Evolutionary conservation across 306 rosid genomes (phyloP).

Genomic region (Castanea sativa): DNA sequence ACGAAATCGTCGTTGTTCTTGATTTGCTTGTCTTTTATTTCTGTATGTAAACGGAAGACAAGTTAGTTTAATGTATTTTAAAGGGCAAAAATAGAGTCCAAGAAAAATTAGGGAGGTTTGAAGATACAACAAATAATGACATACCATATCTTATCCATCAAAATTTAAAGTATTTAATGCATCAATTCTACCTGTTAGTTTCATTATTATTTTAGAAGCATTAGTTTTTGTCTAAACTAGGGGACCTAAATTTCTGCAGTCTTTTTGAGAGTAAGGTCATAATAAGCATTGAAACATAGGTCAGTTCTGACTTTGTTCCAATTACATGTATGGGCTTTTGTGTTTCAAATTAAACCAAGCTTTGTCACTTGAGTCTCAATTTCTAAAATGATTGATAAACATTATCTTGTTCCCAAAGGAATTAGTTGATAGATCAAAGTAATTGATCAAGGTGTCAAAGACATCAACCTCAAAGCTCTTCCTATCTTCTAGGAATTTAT

Average conservation of each 20-base stretch:
- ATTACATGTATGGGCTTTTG: not conserved
- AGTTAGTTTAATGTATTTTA: conserved; percentile 3
- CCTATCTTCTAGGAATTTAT: not conserved
- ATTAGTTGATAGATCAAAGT: not conserved
- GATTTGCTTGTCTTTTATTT: conserved; percentile 66
- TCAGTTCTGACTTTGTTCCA: not conserved
- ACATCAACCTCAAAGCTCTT: not conserved
- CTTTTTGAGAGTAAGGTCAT: not conserved
- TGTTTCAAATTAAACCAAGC: not conserved
- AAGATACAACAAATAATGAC: not conserved
- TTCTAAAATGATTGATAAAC: not conserved
- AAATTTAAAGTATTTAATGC: not conserved
- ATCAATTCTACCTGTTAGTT: not conserved
- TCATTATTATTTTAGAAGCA: not conserved
- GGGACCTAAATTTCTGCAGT: not conserved
- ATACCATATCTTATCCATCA: not conserved
- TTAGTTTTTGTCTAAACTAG: not conserved
- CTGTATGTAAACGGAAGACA: conserved; percentile 37
- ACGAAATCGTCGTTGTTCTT: conserved; percentile 85
- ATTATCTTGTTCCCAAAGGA: not conserved
- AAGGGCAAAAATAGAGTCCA: not conserved
- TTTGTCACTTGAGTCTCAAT: not conserved
- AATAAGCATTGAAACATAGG: not conserved
- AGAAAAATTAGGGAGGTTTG: not conserved
- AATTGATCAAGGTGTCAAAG: not conserved